Conservation (phyloP, 306 rosid species). For the Cucurbita pepo region DNA sequence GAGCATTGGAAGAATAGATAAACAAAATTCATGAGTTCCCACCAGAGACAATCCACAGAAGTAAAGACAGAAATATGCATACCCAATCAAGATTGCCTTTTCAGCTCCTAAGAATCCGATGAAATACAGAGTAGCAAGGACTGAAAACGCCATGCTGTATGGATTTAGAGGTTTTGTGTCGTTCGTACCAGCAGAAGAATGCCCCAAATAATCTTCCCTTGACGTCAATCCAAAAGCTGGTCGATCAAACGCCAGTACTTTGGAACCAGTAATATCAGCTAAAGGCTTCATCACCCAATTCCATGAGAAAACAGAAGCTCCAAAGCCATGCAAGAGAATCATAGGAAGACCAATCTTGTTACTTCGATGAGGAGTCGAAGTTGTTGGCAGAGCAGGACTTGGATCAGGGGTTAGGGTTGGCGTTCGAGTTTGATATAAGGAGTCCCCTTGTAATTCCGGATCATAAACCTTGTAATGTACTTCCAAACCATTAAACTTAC, state of each 20-base stretch:
- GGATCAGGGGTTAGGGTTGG: background rate
- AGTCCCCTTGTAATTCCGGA: constrained; percentile 22
- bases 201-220: constrained; percentile 24
- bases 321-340: constrained; percentile 83
- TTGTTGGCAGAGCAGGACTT: background rate
- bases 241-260: constrained; percentile 86
- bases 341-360: constrained; percentile 42
- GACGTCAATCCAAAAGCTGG: constrained; percentile 96
- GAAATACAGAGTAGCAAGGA: constrained; percentile 76
- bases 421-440: constrained; percentile 18
- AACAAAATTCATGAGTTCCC: background rate
- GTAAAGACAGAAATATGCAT: constrained; percentile 19
- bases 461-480: constrained; percentile 73
- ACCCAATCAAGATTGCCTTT: constrained; percentile 74
- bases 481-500: constrained; percentile 63
- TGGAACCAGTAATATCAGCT: constrained; percentile 51
- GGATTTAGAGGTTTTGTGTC: constrained; percentile 49
- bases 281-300: constrained; percentile 61
- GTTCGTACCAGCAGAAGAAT: constrained; percentile 19
- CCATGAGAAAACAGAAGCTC: constrained; percentile 91
- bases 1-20: background rate
- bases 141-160: constrained; percentile 69
- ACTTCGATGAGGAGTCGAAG: constrained; percentile 16
- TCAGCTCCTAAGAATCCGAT: constrained; percentile 48
- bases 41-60: background rate